These are phyloP conservation scores for Colletotrichum lentis DNA, from an alignment of 2,329 filamentous ascomycete genomes.

Conservation along the genomic window DNA sequence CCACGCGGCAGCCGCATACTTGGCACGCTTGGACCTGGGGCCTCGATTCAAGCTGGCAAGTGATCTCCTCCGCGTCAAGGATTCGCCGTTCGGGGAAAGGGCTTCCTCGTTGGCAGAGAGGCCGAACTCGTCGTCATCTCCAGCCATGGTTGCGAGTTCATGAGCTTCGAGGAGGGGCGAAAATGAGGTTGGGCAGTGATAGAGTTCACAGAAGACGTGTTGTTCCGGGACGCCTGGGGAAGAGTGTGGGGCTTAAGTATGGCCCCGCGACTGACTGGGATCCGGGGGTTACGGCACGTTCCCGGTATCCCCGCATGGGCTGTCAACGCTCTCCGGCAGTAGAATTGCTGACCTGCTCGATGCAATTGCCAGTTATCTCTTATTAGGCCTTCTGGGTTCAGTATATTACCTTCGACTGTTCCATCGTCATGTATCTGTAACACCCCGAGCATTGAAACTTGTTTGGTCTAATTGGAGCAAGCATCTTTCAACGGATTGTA, in stretches of 20 bases:
- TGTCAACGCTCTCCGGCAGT: background rate
- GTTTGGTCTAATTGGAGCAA: too few relatives aligned
- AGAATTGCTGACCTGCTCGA: background rate
- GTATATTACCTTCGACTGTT: too few relatives aligned
- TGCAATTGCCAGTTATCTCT: background rate
- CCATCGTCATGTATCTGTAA: too few relatives aligned
- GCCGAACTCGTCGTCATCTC: conserved; percentile 11
- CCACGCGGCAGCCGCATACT: conserved; percentile 32
- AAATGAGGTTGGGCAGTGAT: conserved; percentile 13
- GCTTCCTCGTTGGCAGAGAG: conserved; percentile 9
- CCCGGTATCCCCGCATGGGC: conserved; percentile 7
- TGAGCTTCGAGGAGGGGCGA: background rate
- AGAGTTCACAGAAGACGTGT: conserved; percentile 35
- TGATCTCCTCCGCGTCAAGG: conserved; percentile 6
- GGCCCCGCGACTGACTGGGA: background rate
- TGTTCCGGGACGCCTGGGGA: conserved; percentile 10
- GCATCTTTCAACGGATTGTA: too few relatives aligned
- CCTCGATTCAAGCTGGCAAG: background rate
- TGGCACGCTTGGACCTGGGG: conserved; percentile 27
- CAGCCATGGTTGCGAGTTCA: background rate
- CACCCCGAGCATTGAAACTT: too few relatives aligned
- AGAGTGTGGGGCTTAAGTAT: conserved; percentile 30
- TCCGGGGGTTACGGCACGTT: conserved; percentile 13
- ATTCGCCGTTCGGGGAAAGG: background rate
- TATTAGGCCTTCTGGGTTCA: background rate